These are phyloP conservation scores for Neonectria ditissima DNA, from an alignment of 2,329 filamentous ascomycete species.

Conservation along the genomic window DNA sequence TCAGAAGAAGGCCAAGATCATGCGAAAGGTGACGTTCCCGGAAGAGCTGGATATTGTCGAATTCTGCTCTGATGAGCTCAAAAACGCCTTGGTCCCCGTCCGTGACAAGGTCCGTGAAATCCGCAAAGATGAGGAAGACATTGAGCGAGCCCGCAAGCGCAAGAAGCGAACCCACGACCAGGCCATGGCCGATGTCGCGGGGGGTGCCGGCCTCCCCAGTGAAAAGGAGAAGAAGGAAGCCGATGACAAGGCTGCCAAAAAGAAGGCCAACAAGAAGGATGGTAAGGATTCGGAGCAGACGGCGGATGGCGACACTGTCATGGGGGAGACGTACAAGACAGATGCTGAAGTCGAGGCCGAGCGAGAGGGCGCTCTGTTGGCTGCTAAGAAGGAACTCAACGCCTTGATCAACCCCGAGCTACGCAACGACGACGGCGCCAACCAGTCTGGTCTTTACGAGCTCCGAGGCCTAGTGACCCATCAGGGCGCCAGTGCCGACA, in stretches of 20 bases:
- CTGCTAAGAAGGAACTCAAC: constrained; percentile 89
- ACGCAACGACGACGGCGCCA: constrained; percentile 81
- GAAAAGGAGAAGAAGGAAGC: constrained; percentile 65
- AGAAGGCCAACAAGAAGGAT: constrained; percentile 57
- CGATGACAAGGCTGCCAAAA: constrained; percentile 55
- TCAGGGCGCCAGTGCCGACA: constrained; percentile 95
- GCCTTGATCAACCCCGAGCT: constrained; percentile 81
- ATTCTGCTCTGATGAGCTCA: constrained; percentile 93
- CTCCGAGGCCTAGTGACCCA: constrained; percentile 94
- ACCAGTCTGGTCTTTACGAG: constrained; percentile 96
- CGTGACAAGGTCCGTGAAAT: constrained; percentile 96
- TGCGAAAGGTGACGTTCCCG: constrained; percentile 98
- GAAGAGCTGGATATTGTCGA: constrained; percentile 93
- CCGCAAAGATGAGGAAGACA: constrained; percentile 93
- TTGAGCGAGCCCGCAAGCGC: constrained; percentile 90
- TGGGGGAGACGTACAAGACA: constrained; percentile 87
- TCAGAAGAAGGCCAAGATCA: constrained; percentile 99
- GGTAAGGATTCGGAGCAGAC: constrained; percentile 57
- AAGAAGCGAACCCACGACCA: constrained; percentile 76
- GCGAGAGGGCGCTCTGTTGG: constrained; percentile 77
- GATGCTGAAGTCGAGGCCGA: constrained; percentile 94
- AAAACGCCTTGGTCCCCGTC: constrained; percentile 86
- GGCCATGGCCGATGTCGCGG: constrained; percentile 58
- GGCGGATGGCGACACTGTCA: constrained; percentile 75
- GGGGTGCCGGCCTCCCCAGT: constrained; percentile 61